Evolutionary conservation across 139 green algal genomes (phyloP).

Genomic region (Yamagishiella unicocca): DNA sequence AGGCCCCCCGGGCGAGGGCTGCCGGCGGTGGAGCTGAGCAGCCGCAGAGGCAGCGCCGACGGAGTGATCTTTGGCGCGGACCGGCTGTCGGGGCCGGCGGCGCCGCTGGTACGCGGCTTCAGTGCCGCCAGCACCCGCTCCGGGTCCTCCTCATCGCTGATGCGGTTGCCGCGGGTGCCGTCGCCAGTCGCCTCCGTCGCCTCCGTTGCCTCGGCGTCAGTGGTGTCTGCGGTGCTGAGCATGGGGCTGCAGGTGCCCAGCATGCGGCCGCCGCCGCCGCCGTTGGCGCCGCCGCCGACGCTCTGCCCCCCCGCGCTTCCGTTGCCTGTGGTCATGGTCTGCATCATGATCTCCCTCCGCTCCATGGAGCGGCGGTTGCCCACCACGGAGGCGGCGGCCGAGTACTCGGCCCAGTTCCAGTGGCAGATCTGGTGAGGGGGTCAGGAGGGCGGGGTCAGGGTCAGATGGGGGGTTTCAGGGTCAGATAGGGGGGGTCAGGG

Average conservation of each 20-base stretch:
- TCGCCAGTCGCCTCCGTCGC: background rate
- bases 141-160: conserved; percentile 10
- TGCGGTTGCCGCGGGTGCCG: background rate
- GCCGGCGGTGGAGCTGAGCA: background rate
- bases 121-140: background rate
- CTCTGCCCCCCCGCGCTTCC: background rate
- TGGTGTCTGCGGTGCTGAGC: background rate
- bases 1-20: background rate
- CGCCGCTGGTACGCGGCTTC: background rate
- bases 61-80: background rate
- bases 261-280: background rate
- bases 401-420: conserved; percentile 31
- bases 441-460: background rate
- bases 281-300: background rate
- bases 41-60: background rate
- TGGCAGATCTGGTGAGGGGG: background rate
- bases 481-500: too few relatives aligned
- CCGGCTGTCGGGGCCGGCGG: background rate
- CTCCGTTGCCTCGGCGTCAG: background rate
- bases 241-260: background rate
- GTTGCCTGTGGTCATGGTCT: background rate
- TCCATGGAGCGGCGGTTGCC: conserved; percentile 2
- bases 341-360: conserved; percentile 10
- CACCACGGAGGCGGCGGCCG: background rate
- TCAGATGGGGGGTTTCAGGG: background rate